These are phyloP conservation scores for Pichia cephalocereana DNA, from an alignment of 805 yeast genomes.

Conservation along the genomic window DNA sequence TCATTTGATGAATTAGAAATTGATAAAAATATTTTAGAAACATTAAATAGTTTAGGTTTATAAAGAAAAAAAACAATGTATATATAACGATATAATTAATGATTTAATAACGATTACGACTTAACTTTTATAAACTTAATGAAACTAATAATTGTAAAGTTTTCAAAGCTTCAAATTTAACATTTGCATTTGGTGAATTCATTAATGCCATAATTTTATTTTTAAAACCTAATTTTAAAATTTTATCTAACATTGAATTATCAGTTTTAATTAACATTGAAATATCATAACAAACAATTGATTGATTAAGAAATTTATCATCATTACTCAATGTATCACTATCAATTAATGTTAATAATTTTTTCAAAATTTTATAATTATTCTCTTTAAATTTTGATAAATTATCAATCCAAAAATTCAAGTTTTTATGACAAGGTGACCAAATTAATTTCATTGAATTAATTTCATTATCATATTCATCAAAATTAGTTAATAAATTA, in stretches of 20 bases:
- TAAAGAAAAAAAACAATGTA: background rate
- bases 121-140: conserved; percentile 32
- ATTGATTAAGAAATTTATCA: conserved; percentile 30
- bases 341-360: conserved; percentile 42
- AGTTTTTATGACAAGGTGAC: conserved; percentile 88
- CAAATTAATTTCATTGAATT: conserved; percentile 69
- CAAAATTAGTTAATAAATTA: conserved; percentile 78
- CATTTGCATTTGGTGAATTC: conserved; percentile 72
- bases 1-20: background rate
- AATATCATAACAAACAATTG: conserved; percentile 63
- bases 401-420: conserved; percentile 87
- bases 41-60: background rate
- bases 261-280: conserved; percentile 49
- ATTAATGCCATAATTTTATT: conserved; percentile 76
- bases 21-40: background rate
- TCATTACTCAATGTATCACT: conserved; percentile 14
- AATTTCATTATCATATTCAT: conserved; percentile 81
- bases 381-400: conserved; percentile 64
- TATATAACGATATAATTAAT: background rate
- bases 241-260: conserved; percentile 50
- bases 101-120: background rate
- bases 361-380: conserved; percentile 63
- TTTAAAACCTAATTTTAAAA: conserved; percentile 56
- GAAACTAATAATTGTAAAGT: conserved; percentile 93
- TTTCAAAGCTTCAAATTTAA: conserved; percentile 89